Conservation (phyloP, 23 red algal genomes). For the Gracilaria domingensis region DNA sequence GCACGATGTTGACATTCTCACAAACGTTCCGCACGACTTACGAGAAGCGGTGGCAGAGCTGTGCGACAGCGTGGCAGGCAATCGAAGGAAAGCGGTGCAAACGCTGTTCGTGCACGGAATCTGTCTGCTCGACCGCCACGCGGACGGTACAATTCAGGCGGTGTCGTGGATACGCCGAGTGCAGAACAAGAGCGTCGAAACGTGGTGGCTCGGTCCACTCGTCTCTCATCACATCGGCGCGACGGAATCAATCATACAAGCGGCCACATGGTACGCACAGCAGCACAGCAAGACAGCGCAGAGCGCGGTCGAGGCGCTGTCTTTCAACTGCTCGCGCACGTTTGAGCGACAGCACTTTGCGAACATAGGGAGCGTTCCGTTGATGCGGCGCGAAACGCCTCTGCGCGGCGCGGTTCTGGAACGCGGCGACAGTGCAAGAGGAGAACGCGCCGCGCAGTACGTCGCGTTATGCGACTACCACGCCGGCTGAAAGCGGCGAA, state of each 20-base stretch:
- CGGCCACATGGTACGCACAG: neutral
- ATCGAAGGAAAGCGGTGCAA: neutral
- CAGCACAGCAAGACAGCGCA: neutral
- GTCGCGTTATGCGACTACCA: neutral
- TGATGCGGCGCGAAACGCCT: neutral
- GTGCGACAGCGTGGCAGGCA: neutral
- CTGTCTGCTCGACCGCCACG: neutral
- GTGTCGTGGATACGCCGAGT: neutral
- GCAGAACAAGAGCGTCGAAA: conserved; percentile 19
- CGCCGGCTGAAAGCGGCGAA: neutral
- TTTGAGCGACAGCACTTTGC: neutral
- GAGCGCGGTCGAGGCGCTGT: neutral
- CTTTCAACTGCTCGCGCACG: neutral
- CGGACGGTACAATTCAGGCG: neutral
- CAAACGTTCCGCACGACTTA: neutral
- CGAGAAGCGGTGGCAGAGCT: neutral
- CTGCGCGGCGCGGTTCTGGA: neutral
- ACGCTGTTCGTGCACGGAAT: neutral
- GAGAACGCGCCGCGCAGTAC: neutral
- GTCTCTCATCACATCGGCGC: neutral
- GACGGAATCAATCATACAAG: conserved; percentile 4
- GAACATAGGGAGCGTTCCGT: neutral
- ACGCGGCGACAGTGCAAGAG: neutral
- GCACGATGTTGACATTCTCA: neutral
- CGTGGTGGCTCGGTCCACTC: conserved; percentile 17